Evolutionary conservation across 495 filamentous ascomycete genomes (phyloP), one percentile per base, ranked within the genome.

Genomic region (Glonium stellatum): DNA sequence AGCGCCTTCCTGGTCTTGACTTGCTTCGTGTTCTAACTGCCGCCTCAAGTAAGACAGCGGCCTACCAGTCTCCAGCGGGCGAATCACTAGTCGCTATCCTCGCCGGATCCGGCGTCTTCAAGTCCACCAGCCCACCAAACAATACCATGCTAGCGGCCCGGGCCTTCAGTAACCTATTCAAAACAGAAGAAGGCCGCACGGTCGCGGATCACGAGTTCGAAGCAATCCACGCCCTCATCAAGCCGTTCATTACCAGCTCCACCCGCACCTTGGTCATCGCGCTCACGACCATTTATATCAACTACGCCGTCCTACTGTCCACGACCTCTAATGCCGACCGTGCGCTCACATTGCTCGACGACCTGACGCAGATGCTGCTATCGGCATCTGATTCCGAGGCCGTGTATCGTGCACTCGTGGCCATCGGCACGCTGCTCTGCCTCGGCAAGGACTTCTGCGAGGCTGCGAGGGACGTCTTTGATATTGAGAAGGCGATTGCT

Each of bases 141-240:
- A 88, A 88, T 67, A 81, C 85, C 34, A 96, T 97, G 88, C 84
- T 97, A 72, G 81, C 87, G 0, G 75, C 88, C 44, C 90, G 95
- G 11, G 80, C 85, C 13, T 80, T 96, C 50, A 85, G 82, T n/a
- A 99, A 99, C 59, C 75, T 97, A 6, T 97, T 97, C 72, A 82
- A 83, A 57, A 90, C 87, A 0, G 70, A 79, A 3, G 75, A 84
- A 57, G 93, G 93, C 35, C 82, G 88, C 11, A 70, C 77, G 18
- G 73, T 92, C 1, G 81, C 81, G 0, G 73, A 81, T 4, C 70
- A 72, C 15, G 73, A 79, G 35, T 88, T 88, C 54, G 82, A 86
- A 58, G 72, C 51, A 13, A 65, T 72, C 6, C 63, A 71, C 52
- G 50, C 46, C 15, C 59, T 71, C 23, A 58, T 70, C 5, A 56